phyloP scores from a whole-genome alignment of 192 early-diverging fungal genomes.

The Umbelopsis ramanniana region DNA sequence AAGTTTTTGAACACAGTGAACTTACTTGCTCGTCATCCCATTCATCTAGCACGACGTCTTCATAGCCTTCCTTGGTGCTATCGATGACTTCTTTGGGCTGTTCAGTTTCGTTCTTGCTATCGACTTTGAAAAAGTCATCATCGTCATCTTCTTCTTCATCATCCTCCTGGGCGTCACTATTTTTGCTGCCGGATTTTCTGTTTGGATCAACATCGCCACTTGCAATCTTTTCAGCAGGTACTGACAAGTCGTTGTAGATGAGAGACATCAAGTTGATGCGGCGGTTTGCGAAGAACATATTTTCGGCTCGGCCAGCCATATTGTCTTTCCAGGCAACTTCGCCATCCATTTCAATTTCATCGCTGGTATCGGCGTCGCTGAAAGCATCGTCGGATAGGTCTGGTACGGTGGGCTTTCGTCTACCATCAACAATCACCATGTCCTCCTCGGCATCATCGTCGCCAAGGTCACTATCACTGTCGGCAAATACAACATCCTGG shows the following conservation, averaged over 20 bases:
- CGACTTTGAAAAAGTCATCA: conserved; percentile 65
- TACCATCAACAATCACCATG: conserved; percentile 43
- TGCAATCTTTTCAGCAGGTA: conserved; percentile 53
- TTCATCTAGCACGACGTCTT: conserved; percentile 59
- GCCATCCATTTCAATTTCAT: conserved; percentile 50
- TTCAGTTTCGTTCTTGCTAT: conserved; percentile 30
- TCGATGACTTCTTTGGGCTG: conserved; percentile 57
- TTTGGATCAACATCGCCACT: conserved; percentile 44
- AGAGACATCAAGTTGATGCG: conserved; percentile 88
- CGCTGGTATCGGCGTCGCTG: conserved; percentile 34
- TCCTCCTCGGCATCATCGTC: conserved; percentile 44
- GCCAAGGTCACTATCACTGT: conserved; percentile 77
- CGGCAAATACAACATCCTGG: conserved; percentile 58
- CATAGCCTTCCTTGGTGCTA: conserved; percentile 67
- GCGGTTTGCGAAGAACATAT: conserved; percentile 55
- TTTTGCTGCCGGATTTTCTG: conserved; percentile 23
- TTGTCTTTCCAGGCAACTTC: conserved; percentile 72
- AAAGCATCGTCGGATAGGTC: conserved; percentile 26
- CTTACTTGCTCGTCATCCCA: conserved; percentile 72
- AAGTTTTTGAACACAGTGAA: neutral
- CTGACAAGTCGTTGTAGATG: conserved; percentile 74
- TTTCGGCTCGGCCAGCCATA: conserved; percentile 63
- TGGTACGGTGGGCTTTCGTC: conserved; percentile 24
- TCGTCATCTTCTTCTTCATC: conserved; percentile 45
- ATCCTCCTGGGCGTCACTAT: conserved; percentile 39